Percentiles rank a stretch among this genome's conserved stretches.
Evolutionary conservation across 1,284 basidiomycete genomes (phyloP).

Genomic region (Apiotrichum siamense): DNA sequence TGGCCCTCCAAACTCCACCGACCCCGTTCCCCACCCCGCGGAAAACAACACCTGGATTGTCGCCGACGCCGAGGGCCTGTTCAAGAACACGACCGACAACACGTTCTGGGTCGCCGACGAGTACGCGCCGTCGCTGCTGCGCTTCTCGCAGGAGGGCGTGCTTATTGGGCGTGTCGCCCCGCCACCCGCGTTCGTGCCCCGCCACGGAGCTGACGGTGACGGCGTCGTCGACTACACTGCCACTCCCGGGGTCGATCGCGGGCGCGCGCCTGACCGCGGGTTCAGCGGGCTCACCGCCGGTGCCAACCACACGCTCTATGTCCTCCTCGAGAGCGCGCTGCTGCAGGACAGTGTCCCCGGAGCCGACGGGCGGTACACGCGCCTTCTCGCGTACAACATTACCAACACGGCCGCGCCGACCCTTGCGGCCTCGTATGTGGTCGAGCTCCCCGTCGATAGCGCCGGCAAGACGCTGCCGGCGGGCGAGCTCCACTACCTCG

Average conservation of each 20-base stretch:
- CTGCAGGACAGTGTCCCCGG: slow-evolving; percentile 30
- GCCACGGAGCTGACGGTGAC: slow-evolving; percentile 29
- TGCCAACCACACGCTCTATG: slow-evolving; percentile 36
- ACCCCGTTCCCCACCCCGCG: slow-evolving; percentile 25
- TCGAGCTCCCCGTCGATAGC: slow-evolving; percentile 33
- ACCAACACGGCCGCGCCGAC: slow-evolving; percentile 15
- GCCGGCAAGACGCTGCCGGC: slow-evolving; percentile 33
- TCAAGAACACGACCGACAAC: slow-evolving; percentile 56
- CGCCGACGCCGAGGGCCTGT: slow-evolving; percentile 60
- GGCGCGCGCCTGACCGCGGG: slow-evolving; percentile 53
- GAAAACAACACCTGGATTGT: slow-evolving; percentile 51
- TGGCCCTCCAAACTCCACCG: slow-evolving; percentile 37
- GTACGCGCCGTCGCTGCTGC: slow-evolving; percentile 65
- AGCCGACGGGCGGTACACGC: slow-evolving; percentile 26
- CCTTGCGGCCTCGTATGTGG: slow-evolving; percentile 33
- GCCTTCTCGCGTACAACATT: slow-evolving; percentile 31
- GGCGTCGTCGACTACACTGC: slow-evolving; percentile 57
- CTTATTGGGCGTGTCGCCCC: slow-evolving; percentile 59
- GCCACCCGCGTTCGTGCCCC: slow-evolving; percentile 55
- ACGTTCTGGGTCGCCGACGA: slow-evolving; percentile 62
- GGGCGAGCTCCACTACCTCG: slow-evolving; percentile 30
- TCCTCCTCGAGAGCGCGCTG: slow-evolving; percentile 35
- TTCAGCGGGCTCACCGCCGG: slow-evolving; percentile 43
- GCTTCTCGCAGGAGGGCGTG: slow-evolving; percentile 50
- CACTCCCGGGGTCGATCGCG: slow-evolving; percentile 40